Evolutionary conservation across 108 stramenopile genomes (phyloP), one percentile per base, ranked within the genome.

Genomic region (Nannochloropsis gaditana): DNA sequence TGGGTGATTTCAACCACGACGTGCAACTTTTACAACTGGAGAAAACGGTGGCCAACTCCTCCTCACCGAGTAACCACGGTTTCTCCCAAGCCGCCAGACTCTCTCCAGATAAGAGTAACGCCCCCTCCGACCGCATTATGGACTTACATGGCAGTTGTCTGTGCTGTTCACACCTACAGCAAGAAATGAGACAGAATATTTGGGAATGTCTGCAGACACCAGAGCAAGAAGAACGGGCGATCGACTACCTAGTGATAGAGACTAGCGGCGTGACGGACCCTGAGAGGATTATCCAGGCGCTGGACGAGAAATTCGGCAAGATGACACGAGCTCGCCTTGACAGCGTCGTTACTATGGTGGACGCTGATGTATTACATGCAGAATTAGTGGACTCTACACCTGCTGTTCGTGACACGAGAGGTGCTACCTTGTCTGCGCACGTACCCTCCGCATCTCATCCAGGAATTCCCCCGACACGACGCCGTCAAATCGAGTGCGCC

Each of bases 261-360:
- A 98, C 97, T 10, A 97, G 96, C 0, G 98, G 98, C 10, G 86
- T 99, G 0, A 95, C 96, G 2, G 95, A 98, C 87, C 95, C 96
- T 5, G 94, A 93, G 11, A 94, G 95, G n/a, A 94, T 99, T 9
- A 90, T 95, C 21, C 94, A 95, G 84, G 94, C 96, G 43, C 92
- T 93, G 15, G 89, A 94, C 47, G 79, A 85, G 31, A 83, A 44
- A 42, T 87, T 89, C 45, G 86, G 86, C 10, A 87, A 87, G 86
- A 82, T 87, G 79, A 84, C 86, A 21, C 83, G 86, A 21, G 86
- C 86, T 45, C 83, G 86, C 82, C 82, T 98, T 11, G 97, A 98
- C 84, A 88, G 91, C 50, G 93, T 99, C 83, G 93, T 99, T 45
- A 97, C 96, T 5, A 95, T 99, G 3, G 95, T 95, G 17, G 98